Evolutionary conservation across 108 stramenopile species (phyloP), one percentile per base, ranked within the genome.

Genomic region (Cylindrotheca closterium): DNA sequence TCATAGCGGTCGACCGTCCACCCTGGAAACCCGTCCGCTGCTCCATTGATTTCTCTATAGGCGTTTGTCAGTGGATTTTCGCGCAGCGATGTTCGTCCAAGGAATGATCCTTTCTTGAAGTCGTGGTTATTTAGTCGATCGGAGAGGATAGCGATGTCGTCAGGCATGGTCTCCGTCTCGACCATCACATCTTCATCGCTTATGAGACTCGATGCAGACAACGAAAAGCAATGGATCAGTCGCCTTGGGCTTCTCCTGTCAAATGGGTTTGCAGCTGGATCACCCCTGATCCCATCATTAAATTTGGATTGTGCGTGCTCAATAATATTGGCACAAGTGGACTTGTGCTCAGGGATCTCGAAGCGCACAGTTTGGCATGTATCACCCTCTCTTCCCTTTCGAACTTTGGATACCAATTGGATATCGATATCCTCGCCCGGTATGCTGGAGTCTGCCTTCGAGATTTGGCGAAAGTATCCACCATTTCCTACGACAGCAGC

Each of bases 1-100:
- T 74, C 81, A 51, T 92, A 92, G 42, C 87, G 71, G 69, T 88
- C 90, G 19, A 92, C 81, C 33, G 85, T 81, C 90, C 90, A 92
- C 4, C 90, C 90, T 29, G 87, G 87, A 71, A 80, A 86, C 5
- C 90, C 90, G 71, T 92, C 90, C 8, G 90, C 81, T 21, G 83
- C 85, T 37, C 87, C 90, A 73, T 92, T 92, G 25, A 92, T 75
- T 63, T 92, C 90, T 32, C 90, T 81, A 60, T 88, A 91, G 3
- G 85, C 83, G 42, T 57, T 88, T 1, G 90, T 92, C 8, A 78
- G 23, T 42, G 63, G 71, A 31, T 87, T 88, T 26, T 67, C 53
- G 37, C 53, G 73, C 33, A 92, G 59, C 7, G 68, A 65, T 1
- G 53, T 37, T 46, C 90, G 81, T 12, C 90, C 90, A 5, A 88